Evolutionary conservation across 305 asterid species (phyloP).

Genomic region (Solanum hybrid): DNA sequence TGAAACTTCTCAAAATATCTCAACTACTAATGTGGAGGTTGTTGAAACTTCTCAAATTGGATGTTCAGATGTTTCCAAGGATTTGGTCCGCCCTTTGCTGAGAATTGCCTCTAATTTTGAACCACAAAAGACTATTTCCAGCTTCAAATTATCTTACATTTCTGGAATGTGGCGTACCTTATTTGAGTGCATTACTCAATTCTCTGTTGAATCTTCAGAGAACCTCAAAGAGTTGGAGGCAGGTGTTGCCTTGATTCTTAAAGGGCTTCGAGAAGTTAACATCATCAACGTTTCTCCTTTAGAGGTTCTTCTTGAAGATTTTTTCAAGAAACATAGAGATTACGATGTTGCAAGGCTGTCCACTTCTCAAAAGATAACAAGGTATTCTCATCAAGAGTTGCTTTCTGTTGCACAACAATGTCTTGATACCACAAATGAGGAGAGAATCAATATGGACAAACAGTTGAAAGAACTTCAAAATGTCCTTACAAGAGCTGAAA

Average conservation of each 20-base stretch:
- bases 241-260: not conserved
- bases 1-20: not conserved
- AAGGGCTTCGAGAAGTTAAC: not conserved
- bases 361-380: not conserved
- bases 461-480: not conserved
- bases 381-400: not conserved
- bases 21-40: not conserved
- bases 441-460: not conserved
- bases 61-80: not conserved
- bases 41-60: not conserved
- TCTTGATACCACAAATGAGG: not conserved
- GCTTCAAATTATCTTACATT: not conserved
- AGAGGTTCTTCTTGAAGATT: not conserved
- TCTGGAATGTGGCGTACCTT: not conserved
- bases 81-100: not conserved
- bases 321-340: not conserved
- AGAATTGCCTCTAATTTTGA: not conserved
- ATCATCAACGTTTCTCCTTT: not conserved
- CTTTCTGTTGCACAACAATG: not conserved
- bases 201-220: not conserved
- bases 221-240: not conserved
- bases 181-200: not conserved
- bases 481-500: no score
- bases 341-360: not conserved
- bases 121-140: not conserved